Evolutionary conservation across 495 filamentous ascomycete species (phyloP), one percentile per base, ranked within the genome.

Genomic region (Hyaloscypha bicolor): DNA sequence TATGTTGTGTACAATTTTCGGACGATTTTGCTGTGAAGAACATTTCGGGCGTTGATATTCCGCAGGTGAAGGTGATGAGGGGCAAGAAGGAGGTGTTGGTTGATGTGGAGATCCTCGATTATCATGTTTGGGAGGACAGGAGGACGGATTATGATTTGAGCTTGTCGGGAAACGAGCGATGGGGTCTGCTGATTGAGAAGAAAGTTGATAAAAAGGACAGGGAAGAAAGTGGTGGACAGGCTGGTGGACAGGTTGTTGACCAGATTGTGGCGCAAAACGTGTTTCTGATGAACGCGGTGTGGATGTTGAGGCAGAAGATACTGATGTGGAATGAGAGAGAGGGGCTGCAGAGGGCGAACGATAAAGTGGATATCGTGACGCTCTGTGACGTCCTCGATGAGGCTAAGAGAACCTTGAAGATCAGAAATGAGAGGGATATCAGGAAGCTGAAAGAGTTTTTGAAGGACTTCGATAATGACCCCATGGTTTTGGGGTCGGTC

Each of bases 231-330:
- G 35, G 12, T 48, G 42, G 42, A 19, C 11, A 14, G 16, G 4
- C 42, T 14, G 35, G 12, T 48, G 42, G 42, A 19, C 11, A 14
- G 16, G 4, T 6, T 14, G 16, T 11, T 48, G 42, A 48, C 9
- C 8, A 45, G 25, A 39, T 29, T 5, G 22, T 14, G 12, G 57
- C n/a, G 6, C 9, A 60, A n/a, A 37, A 14, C 5, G 14, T 55
- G 12, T 29, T 21, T 8, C 19, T 64, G 30, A n/a, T 64, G 14
- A 55, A 37, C n/a, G 25, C 62, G 8, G 9, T 3, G 2, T 64
- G 62, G 62, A 11, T 64, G 31, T 32, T 64, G 9, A 12, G 51
- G 19, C 48, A 64, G 52, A 39, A 56, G 51, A 64, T 64, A 29
- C 9, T 25, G 21, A 21, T 12, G 9, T 55, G 48, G 48, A 39